Base-by-base conservation (phyloP, 2,329 filamentous ascomycete genomes). In the Alternaria hordeiaustralica region DNA sequence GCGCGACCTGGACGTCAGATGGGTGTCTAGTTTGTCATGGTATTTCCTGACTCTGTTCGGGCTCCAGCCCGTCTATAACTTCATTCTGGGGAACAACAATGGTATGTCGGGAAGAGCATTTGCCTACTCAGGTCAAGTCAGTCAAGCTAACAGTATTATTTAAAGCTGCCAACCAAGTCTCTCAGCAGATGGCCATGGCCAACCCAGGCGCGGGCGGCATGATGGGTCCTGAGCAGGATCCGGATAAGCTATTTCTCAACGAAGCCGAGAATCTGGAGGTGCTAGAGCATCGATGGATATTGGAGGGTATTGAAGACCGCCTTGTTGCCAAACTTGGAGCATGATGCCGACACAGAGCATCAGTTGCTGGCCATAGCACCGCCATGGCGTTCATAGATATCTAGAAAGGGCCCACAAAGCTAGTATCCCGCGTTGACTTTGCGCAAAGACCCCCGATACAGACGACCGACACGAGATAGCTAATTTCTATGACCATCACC, bases 21-120 rank as follows among this genome's bases (percentile, higher is more conserved):
- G 96, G 96, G 97, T 99, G 82, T 97, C 94, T 1, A 97, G 94
- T 81, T 90, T 99, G 80, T 97, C 94, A 64, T 99, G 96, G 94
- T 99, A 99, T 84, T 98, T 99, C 78, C 84, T 99, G 70, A 98
- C 96, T 76, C 90, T 99, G 68, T 98, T 99, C 79, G 96, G 96
- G 50, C 85, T 99, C 61, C 95, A 98, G 80, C 93, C 95, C 58
- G 94, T 99, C 61, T 99, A 99, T 80, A 97, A 96, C 77, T 98
- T 97, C 80, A 90, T 99, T 54, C 87, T 99, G 13, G 96, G 96
- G 9, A 97, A 92, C 79, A 96, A 99, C 75, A 98, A 98, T 80
- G 90, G 94, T 97, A 85, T 80, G 90, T 83, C 60, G 23, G 36
- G 23, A 62, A 59, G 51, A 49, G 11, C 33, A 28, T 50, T 26